Evolutionary conservation across 495 filamentous ascomycete species (phyloP).

Genomic region (Chaetomidium leptoderma): DNA sequence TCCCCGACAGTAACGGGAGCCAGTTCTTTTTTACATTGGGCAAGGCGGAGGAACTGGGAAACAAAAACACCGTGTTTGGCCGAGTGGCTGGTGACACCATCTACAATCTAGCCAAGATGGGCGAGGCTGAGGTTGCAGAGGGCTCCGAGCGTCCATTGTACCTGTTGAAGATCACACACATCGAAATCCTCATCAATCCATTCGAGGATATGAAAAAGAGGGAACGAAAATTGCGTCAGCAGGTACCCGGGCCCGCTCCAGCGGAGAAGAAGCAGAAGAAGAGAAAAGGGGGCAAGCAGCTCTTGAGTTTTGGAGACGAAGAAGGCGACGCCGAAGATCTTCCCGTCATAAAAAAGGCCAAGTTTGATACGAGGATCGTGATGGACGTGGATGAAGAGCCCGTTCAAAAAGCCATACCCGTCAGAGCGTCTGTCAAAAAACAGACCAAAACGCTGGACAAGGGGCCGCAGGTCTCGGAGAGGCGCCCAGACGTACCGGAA

Average conservation of each 20-base stretch:
- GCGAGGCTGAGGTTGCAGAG: constrained; percentile 75
- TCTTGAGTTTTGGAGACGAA: constrained; percentile 88
- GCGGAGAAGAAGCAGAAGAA: constrained; percentile 72
- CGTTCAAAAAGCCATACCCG: constrained; percentile 22
- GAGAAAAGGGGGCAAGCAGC: constrained; percentile 65
- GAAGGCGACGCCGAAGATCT: constrained; percentile 66
- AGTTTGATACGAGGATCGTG: constrained; percentile 84
- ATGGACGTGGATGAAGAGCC: constrained; percentile 48
- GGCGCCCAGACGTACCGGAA: constrained; percentile 19
- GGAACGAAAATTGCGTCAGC: constrained; percentile 45
- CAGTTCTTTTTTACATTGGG: constrained; percentile 95
- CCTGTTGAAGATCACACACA: constrained; percentile 70
- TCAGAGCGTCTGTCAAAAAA: constrained; percentile 29
- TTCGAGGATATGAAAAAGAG: constrained; percentile 82
- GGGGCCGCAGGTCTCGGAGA: constrained; percentile 25
- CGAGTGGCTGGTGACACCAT: constrained; percentile 90
- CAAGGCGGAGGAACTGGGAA: constrained; percentile 76
- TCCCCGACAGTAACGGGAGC: constrained; percentile 77
- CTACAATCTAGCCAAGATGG: constrained; percentile 90
- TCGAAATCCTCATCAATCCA: constrained; percentile 85
- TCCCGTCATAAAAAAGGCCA: constrained; percentile 74
- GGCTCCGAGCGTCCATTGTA: constrained; percentile 83
- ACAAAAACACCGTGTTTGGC: constrained; percentile 90
- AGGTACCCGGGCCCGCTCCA: constrained; percentile 33
- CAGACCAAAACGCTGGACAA: constrained; percentile 33